Percentiles rank a stretch among this genome's conserved stretches.
Evolutionary conservation across 768 basidiomycete species (phyloP).

Genomic region (Albatrellus ellisii): DNA sequence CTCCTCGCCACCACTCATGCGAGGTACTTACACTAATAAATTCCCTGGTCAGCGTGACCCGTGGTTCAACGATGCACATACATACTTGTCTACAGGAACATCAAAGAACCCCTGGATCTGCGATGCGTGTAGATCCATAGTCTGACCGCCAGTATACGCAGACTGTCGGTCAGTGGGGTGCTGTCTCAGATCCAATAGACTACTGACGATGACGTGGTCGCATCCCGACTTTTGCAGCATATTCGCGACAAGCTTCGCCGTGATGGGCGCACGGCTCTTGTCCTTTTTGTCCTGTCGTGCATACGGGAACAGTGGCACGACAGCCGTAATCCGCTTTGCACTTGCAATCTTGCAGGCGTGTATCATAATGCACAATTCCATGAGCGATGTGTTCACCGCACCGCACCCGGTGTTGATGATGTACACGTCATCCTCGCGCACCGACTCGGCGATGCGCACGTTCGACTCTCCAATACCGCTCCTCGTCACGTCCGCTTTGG

Average conservation of each 20-base stretch:
- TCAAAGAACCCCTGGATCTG: conserved; percentile 99
- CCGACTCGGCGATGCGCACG: conserved; percentile 87
- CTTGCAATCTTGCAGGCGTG: conserved; percentile 99
- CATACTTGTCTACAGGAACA: conserved; percentile 98
- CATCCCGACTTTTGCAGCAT: conserved; percentile 89
- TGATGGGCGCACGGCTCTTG: conserved; percentile 95
- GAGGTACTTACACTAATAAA: too few species aligned
- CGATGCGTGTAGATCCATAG: conserved; percentile 97
- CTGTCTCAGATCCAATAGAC: background rate
- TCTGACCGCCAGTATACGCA: conserved; percentile 41
- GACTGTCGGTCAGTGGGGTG: background rate
- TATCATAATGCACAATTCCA: conserved; percentile 99
- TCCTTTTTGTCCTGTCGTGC: conserved; percentile 98
- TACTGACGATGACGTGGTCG: conserved; percentile 90
- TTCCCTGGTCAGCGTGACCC: too few species aligned
- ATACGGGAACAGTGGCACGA: conserved; percentile 94
- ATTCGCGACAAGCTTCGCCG: conserved; percentile 96
- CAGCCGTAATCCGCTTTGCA: conserved; percentile 95
- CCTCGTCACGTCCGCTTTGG: conserved; percentile 76
- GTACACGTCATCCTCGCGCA: conserved; percentile 97
- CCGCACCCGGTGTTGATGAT: conserved; percentile 91
- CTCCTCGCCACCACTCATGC: too few species aligned
- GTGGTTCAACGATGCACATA: conserved; percentile 16
- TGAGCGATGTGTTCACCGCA: conserved; percentile 83
- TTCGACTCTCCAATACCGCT: conserved; percentile 87